A percentile compares a stretch with the other conserved stretches of the same genome.
These are phyloP conservation scores for Camelina laxa DNA, from an alignment of 345 rosid species.

Conservation along the genomic window DNA sequence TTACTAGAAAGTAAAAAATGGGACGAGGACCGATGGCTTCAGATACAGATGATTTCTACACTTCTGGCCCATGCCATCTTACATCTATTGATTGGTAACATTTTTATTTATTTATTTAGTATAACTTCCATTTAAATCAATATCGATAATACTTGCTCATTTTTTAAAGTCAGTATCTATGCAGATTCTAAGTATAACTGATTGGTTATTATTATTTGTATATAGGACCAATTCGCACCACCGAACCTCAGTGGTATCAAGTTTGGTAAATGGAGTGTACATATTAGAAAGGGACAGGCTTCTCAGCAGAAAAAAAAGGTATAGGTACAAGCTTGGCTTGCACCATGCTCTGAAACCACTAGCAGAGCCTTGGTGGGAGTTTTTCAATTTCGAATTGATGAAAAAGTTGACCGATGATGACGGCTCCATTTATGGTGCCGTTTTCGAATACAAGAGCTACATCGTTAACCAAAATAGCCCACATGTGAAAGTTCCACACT, in stretches of 20 bases:
- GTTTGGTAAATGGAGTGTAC: slow-evolving; percentile 60
- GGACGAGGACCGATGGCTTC: too few relatives aligned
- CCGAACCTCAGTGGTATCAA: slow-evolving; percentile 52
- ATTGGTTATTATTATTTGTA: background rate
- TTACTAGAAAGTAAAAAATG: too few relatives aligned
- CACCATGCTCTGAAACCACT: slow-evolving; percentile 34
- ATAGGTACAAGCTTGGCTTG: slow-evolving; percentile 5
- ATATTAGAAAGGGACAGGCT: slow-evolving; percentile 53
- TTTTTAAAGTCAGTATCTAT: too few relatives aligned
- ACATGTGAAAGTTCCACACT: slow-evolving; percentile 41
- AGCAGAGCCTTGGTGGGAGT: slow-evolving; percentile 65
- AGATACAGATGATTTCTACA: too few relatives aligned
- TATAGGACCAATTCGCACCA: slow-evolving; percentile 49
- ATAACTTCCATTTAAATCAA: too few relatives aligned
- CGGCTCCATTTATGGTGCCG: slow-evolving; percentile 61
- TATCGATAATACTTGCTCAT: too few relatives aligned
- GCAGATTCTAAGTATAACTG: too few relatives aligned
- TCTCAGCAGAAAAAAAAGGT: background rate
- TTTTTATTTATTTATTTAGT: too few relatives aligned
- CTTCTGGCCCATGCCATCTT: too few relatives aligned
- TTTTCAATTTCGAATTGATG: slow-evolving; percentile 49
- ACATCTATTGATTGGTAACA: too few relatives aligned
- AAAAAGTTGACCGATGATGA: slow-evolving; percentile 53
- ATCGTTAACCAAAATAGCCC: background rate
- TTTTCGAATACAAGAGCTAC: slow-evolving; percentile 46